Evolutionary conservation across 2,329 filamentous ascomycete genomes (phyloP), one percentile per base, ranked within the genome.

Genomic region (Aspergillus thermomutatus): DNA sequence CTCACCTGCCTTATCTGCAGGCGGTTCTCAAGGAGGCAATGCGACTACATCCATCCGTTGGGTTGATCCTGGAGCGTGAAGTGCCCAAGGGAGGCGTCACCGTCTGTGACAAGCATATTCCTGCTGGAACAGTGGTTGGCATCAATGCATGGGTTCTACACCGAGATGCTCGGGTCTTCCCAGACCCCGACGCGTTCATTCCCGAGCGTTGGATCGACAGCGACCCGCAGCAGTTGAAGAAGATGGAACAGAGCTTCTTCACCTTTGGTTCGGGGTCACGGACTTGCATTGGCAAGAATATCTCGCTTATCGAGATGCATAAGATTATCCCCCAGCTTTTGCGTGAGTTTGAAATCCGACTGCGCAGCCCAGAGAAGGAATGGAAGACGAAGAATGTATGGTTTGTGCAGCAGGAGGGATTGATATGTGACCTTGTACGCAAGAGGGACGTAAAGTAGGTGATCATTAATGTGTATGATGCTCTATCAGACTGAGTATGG

Each of bases 201-300:
- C 79, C 79, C 0, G 78, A 80, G 56, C 65, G 80, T 23, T 82
- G 79, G 79, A 59, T 80, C 2, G 70, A 73, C 3, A 70, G 64
- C 19, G 58, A 54, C 17, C 56, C 65, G 37, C 59, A 63, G 6
- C 52, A 48, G 17, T 43, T 67, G 25, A 69, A 70, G 52, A 50
- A 61, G 27, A 72, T 78, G 66, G 68, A 73, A 1, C 55, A 63
- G 23, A 61, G 61, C 34, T 63, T 73, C 43, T 55, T 73, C 6
- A 59, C 64, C 17, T 74, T 73, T 52, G 71, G 71, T 0, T 55
- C 64, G 8, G 71, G 72, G 2, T 50, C 64, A 21, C 61, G 69
- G 19, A 64, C 60, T 1, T 75, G 72, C 37, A 56, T 73, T 47
- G 72, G 72, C 8, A 71, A 71, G 58, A 64, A 69, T 17, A 67